Base-by-base conservation (phyloP, 306 rosid genomes). In the Trichosanthes cucumerina region DNA sequence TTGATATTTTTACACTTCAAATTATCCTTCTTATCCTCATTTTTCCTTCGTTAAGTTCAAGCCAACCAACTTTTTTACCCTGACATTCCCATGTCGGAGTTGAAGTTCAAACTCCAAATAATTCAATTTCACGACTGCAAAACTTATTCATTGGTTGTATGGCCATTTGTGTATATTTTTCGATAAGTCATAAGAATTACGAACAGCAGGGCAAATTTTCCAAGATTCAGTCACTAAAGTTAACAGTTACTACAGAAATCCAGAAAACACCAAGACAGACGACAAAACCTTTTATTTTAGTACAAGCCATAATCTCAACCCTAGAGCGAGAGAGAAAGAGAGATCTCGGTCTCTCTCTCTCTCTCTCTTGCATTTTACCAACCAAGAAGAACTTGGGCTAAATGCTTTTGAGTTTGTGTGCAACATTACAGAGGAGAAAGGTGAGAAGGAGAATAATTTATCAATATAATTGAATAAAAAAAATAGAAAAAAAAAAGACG, bases 401-500 rank as follows among this genome's bases (percentile, higher is more conserved):
- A 71, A 23, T 23, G 52, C 38, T 44, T n/a, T n/a, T n/a, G n/a
- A n/a, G n/a, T n/a, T 24, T 44, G 54, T 73, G 77, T 46, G 44
- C 43, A 49, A 73, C 41, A 16, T 21, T 34, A 72, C 26, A 28
- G 44, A 6, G 4, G 15, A 28, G 76, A 23, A 7, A 69, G 12
- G 57, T 3, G 41, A 47, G 56, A 11, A 28, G 33, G 56, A 66
- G 8, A 8, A 7, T 72, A 46, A 72, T 24, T 46, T 72, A 44
- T 70, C 38, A 70, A 70, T 70, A 76, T 56, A 76, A 76, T 56
- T 33, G 43, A 77, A 62, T 77, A 7, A 19, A 7, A 19, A 75
- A 18, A 26, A 24, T 26, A 10, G 9, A 11, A 0, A 13, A 63
- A 1, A 60, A 28, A 1, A 31, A 28, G 4, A 54, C 6, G 12